Base-by-base conservation (phyloP, 805 yeast genomes). In the Nakazawaea wyomingensis region DNA sequence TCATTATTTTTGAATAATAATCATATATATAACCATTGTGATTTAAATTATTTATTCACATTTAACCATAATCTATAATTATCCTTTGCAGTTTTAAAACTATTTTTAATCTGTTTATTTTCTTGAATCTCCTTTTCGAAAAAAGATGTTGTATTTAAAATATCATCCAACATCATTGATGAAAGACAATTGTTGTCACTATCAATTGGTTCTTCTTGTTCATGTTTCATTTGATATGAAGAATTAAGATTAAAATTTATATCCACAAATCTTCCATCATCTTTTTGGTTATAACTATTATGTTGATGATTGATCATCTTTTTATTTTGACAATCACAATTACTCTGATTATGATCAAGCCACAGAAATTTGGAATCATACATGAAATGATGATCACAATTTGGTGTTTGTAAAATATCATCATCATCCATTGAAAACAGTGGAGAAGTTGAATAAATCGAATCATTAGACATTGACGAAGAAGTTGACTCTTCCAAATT, bases 341-440 rank as follows among this genome's bases (percentile, higher is more conserved):
- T n/a, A n/a, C n/a, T n/a, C n/a, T n/a, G n/a, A n/a, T n/a, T n/a
- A n/a, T n/a, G n/a, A n/a, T n/a, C n/a, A n/a, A n/a, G n/a, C n/a
- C n/a, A n/a, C n/a, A n/a, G n/a, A 17, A 37, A 13, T n/a, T 37
- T 37, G 40, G 40, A 37, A 19, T 37, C 40, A 19, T 37, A 37
- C 34, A 37, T 18, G 27, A 37, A 37, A 28, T 37, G 33, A 17
- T 27, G 26, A 19, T 29, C 16, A 14, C 8, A 32, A 17, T 17
- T 14, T 10, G 37, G 37, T 20, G 37, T 34, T 32, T 32, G 35
- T 21, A 34, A 34, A n/a, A 34, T 7, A 3, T 34, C 28, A 6
- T 34, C 28, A 6, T 34, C 37, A 21, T 22, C 31, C 18, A 24
- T 24, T 24, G 38, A 35, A 13, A 21, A 37, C 14, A 17, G 16